phyloP scores from a whole-genome alignment of 1,284 basidiomycete genomes.

The Mycena sp. region DNA sequence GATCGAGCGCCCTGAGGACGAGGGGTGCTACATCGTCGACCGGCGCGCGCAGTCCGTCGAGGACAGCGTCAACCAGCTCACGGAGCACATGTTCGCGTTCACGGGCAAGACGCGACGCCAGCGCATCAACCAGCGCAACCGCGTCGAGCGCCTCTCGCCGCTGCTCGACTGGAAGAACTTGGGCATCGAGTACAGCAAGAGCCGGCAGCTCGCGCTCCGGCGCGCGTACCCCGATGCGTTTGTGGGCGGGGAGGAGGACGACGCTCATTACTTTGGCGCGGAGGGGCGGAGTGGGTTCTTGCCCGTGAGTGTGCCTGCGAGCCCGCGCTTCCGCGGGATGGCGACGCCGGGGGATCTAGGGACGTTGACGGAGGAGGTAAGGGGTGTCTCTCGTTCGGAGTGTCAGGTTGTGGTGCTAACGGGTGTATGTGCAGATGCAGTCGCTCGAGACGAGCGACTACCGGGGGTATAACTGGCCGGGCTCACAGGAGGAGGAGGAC shows the following conservation, averaged over 20 bases:
- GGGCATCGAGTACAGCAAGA: slow-evolving; percentile 97
- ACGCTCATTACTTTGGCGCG: slow-evolving; percentile 58
- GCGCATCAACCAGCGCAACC: slow-evolving; percentile 97
- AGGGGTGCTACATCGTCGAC: slow-evolving; percentile 96
- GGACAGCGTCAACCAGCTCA: slow-evolving; percentile 85
- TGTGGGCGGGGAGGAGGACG: slow-evolving; percentile 62
- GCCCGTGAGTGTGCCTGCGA: slow-evolving; percentile 83
- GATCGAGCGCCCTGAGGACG: slow-evolving; percentile 90
- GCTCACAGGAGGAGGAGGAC: slow-evolving; percentile 80
- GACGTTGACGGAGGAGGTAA: slow-evolving; percentile 91
- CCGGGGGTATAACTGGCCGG: slow-evolving; percentile 79
- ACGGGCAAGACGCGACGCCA: slow-evolving; percentile 92
- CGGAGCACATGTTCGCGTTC: slow-evolving; percentile 83
- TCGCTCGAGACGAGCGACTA: slow-evolving; percentile 88
- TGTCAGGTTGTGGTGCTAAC: no score
- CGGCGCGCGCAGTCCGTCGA: slow-evolving; percentile 91
- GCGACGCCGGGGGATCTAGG: slow-evolving; percentile 94
- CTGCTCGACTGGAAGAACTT: slow-evolving; percentile 98
- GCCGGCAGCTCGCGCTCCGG: slow-evolving; percentile 90
- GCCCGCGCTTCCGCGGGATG: slow-evolving; percentile 83
- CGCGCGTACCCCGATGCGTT: slow-evolving; percentile 97
- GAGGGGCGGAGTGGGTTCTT: slow-evolving; percentile 56
- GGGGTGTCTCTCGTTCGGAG: slow-evolving; percentile 25
- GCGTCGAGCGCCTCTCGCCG: slow-evolving; percentile 93
- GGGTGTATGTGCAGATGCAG: no score